These are phyloP conservation scores for Rosa chinensis DNA, from an alignment of 306 rosid species.

Conservation along the genomic window DNA sequence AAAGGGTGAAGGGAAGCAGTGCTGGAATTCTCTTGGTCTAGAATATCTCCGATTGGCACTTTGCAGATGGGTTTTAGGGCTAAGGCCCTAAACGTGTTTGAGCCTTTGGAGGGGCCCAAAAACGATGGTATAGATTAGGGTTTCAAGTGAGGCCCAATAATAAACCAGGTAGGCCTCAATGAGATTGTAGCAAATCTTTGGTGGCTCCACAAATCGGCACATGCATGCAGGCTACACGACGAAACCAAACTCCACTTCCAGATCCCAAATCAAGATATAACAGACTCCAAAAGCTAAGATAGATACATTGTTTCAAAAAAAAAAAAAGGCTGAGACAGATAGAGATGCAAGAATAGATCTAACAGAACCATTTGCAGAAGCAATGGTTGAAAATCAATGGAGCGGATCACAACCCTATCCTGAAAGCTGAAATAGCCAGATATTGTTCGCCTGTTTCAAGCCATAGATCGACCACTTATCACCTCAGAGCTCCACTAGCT, in stretches of 20 bases:
- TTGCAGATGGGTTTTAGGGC: neutral
- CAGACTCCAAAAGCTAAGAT: neutral
- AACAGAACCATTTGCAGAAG: constrained; percentile 1
- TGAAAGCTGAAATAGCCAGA: neutral
- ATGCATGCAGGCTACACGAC: constrained; percentile 19
- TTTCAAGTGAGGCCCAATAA: neutral
- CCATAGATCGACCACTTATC: constrained; percentile 15
- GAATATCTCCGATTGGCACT: too few species aligned
- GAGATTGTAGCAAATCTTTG: neutral
- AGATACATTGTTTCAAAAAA: too few species aligned
- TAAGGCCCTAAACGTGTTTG: neutral
- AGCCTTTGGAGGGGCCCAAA: neutral
- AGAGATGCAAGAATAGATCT: neutral
- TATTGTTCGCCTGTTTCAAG: neutral
- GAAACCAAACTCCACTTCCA: constrained; percentile 13
- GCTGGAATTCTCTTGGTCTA: too few species aligned
- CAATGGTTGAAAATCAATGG: neutral
- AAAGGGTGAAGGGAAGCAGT: too few species aligned
- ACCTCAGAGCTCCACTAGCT: neutral
- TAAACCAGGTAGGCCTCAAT: neutral
- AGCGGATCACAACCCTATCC: neutral
- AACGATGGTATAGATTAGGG: neutral
- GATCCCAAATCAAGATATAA: neutral
- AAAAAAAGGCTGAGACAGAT: neutral
- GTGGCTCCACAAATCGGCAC: constrained; percentile 6